A percentile compares a stretch with the other conserved stretches of the same genome.
phyloP scores from a whole-genome alignment of 2,329 filamentous ascomycete genomes.

The Epichloe gansuensis region DNA sequence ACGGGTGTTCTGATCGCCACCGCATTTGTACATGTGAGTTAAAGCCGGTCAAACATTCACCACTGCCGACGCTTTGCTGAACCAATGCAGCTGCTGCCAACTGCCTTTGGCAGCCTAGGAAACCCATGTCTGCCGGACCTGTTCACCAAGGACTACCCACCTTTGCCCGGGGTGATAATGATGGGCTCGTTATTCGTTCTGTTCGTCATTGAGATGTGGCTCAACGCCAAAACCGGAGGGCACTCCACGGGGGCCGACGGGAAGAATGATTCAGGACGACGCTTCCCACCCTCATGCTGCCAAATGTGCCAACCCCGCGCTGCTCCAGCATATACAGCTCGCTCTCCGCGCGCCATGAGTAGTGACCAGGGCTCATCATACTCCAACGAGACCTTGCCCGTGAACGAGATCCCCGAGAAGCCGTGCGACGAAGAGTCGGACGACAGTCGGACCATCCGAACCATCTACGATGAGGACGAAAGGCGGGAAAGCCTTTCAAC shows the following conservation, averaged over 20 bases:
- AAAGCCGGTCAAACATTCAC: background rate
- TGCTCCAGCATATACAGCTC: background rate
- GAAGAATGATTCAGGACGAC: constrained; percentile 16
- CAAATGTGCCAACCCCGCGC: too few relatives aligned
- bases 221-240: constrained; percentile 46
- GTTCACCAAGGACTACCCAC: constrained; percentile 47
- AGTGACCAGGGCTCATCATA: background rate
- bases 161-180: constrained; percentile 53
- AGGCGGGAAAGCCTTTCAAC: constrained; percentile 14
- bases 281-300: background rate
- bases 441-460: background rate
- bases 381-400: background rate
- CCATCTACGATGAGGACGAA: constrained; percentile 13
- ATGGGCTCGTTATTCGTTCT: constrained; percentile 49
- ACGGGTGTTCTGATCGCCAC: constrained; percentile 63
- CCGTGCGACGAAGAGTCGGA: background rate
- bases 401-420: background rate
- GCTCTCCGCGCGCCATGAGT: background rate
- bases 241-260: constrained; percentile 48
- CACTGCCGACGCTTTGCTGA: constrained; percentile 1
- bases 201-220: constrained; percentile 51
- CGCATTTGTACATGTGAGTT: constrained; percentile 55
- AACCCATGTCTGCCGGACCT: constrained; percentile 46
- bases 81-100: constrained; percentile 38
- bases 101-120: constrained; percentile 41